A percentile compares a stretch with the other conserved stretches of the same genome.
phyloP scores from a whole-genome alignment of 345 rosid species.

The Euphorbia peplus region DNA sequence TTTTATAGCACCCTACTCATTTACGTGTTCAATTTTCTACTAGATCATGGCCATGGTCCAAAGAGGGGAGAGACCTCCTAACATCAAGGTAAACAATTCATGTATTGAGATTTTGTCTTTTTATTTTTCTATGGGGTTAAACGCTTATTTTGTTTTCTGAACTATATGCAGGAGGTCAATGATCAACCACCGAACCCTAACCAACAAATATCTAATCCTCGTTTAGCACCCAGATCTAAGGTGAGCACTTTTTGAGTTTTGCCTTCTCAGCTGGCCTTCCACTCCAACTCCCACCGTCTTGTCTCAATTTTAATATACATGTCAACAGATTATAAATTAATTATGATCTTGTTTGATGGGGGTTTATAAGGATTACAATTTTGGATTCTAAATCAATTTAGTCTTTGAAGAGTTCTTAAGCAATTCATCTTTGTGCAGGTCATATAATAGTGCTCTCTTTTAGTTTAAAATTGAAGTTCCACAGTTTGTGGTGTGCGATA shows the following conservation, averaged over 20 bases:
- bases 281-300: neutral
- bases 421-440: neutral
- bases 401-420: neutral
- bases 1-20: constrained; percentile 1
- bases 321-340: constrained; percentile 8
- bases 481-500: neutral
- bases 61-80: constrained; percentile 94
- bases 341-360: constrained; percentile 8
- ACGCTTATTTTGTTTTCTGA: constrained; percentile 22
- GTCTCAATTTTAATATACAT: neutral
- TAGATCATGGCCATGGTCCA: constrained; percentile 94
- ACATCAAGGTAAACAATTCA: constrained; percentile 55
- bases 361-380: neutral
- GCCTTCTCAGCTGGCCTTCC: neutral
- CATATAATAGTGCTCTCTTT: neutral
- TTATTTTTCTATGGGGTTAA: constrained; percentile 6
- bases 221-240: constrained; percentile 76
- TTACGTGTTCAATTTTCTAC: constrained; percentile 17
- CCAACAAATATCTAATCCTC: constrained; percentile 70
- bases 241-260: constrained; percentile 35
- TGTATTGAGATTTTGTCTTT: constrained; percentile 4
- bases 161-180: constrained; percentile 64
- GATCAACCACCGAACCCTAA: constrained; percentile 87
- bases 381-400: neutral
- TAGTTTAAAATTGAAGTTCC: constrained; percentile 8